Conservation (phyloP, 2,329 filamentous ascomycete genomes). For the Calonectria leucothoes region DNA sequence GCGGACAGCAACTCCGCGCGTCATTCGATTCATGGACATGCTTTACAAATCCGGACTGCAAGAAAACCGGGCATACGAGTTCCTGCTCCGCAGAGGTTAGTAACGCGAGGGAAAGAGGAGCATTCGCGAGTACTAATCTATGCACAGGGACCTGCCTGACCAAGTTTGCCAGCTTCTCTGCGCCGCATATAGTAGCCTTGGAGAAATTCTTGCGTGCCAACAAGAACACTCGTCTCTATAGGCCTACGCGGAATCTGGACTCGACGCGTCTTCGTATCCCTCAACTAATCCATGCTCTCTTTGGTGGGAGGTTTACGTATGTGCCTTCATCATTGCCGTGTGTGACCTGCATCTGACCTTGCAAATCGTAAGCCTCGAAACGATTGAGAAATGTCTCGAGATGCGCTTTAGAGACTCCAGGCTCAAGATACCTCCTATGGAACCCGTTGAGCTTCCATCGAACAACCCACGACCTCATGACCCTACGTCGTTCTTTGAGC, state of each 20-base stretch:
- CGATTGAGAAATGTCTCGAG: not conserved
- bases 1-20: not conserved
- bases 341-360: not conserved
- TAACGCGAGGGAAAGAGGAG: not conserved
- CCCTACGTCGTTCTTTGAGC: not conserved
- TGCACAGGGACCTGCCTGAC: not conserved
- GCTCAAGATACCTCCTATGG: not conserved
- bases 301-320: constrained; percentile 7
- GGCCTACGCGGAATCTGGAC: not conserved
- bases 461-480: not conserved
- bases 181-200: not conserved
- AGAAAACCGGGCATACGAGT: not conserved
- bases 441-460: not conserved
- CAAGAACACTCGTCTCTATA: not conserved
- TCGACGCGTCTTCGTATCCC: not conserved
- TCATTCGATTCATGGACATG: not conserved
- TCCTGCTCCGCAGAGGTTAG: not conserved
- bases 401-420: not conserved
- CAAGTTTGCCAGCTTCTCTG: not conserved
- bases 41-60: not conserved
- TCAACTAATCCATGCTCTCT: not conserved
- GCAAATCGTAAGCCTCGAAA: not conserved
- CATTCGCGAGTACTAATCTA: not conserved
- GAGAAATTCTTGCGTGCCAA: not conserved
- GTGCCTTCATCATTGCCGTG: not conserved